phyloP scores from a whole-genome alignment of 2,329 filamentous ascomycete genomes.

The Claviceps cyperi region DNA sequence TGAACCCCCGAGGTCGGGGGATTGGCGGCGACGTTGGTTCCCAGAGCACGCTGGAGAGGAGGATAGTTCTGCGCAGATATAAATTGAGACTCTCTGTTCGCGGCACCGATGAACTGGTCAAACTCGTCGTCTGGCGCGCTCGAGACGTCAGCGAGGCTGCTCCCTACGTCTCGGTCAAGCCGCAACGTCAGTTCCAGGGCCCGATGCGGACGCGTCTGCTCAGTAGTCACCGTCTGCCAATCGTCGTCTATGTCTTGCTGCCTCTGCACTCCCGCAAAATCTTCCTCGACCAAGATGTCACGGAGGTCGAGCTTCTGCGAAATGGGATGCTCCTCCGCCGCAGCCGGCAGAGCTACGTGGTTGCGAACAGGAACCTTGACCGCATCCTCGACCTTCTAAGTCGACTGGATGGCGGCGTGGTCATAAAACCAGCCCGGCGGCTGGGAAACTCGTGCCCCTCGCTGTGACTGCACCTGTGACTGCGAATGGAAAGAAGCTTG shows the following conservation, averaged over 20 bases:
- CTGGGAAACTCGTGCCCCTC: neutral
- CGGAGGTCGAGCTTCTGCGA: conserved; percentile 1
- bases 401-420: conserved; percentile 20
- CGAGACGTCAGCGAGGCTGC: conserved; percentile 31
- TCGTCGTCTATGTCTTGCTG: conserved; percentile 14
- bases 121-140: conserved; percentile 16
- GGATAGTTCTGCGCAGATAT: neutral
- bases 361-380: conserved; percentile 21
- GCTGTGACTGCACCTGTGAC: neutral
- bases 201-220: conserved; percentile 10
- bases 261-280: conserved; percentile 2
- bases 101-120: conserved; percentile 3
- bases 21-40: neutral
- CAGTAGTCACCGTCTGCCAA: conserved; percentile 24
- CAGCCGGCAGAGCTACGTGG: conserved; percentile 1
- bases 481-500: neutral
- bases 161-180: conserved; percentile 19
- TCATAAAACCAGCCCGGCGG: conserved; percentile 21
- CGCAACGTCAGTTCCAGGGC: conserved; percentile 12
- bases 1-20: neutral
- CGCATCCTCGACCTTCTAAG: conserved; percentile 26
- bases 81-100: neutral
- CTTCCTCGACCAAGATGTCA: neutral
- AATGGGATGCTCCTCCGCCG: conserved; percentile 3
- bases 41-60: neutral